Percentiles rank a stretch among this genome's conserved stretches.
Evolutionary conservation across 768 basidiomycete genomes (phyloP).

Genomic region (Cyclocybe cylindracea): DNA sequence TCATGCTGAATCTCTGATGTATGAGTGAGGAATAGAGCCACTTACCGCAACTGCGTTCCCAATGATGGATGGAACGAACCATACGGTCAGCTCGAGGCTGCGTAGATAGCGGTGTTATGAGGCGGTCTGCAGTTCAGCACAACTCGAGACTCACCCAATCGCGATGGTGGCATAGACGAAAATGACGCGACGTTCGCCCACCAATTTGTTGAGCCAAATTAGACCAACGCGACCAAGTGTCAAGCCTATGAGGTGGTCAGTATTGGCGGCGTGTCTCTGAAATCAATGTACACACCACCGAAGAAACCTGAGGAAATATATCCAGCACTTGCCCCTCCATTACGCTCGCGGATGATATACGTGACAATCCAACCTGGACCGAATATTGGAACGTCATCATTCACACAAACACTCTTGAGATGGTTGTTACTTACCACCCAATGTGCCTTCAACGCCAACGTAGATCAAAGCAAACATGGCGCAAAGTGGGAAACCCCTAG

Average conservation of each 20-base stretch:
- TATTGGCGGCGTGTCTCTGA: neutral
- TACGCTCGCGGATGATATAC: conserved; percentile 39
- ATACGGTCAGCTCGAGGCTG: conserved; percentile 69
- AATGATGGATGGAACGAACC: conserved; percentile 72
- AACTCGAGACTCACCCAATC: conserved; percentile 37
- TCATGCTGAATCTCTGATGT: neutral
- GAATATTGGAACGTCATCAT: conserved; percentile 9
- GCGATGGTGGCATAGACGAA: conserved; percentile 53
- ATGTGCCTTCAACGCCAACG: conserved; percentile 66
- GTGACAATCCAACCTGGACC: conserved; percentile 67
- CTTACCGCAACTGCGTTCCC: conserved; percentile 57
- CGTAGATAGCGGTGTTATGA: neutral
- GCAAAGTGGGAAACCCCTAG: conserved; percentile 57
- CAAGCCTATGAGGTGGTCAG: conserved; percentile 39
- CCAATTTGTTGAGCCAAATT: conserved; percentile 55
- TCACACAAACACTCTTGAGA: neutral
- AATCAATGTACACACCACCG: conserved; percentile 38
- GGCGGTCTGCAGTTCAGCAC: too few relatives aligned
- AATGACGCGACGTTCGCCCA: conserved; percentile 54
- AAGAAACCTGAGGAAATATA: conserved; percentile 57
- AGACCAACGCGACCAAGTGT: conserved; percentile 55
- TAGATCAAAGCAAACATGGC: conserved; percentile 64
- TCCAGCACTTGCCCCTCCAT: conserved; percentile 37
- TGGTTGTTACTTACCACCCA: conserved; percentile 35
- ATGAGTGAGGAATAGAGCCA: neutral